A percentile compares a stretch with the other conserved stretches of the same genome.
Evolutionary conservation across 2,329 filamentous ascomycete species (phyloP).

Genomic region (Paracoccidioides brasiliensis): DNA sequence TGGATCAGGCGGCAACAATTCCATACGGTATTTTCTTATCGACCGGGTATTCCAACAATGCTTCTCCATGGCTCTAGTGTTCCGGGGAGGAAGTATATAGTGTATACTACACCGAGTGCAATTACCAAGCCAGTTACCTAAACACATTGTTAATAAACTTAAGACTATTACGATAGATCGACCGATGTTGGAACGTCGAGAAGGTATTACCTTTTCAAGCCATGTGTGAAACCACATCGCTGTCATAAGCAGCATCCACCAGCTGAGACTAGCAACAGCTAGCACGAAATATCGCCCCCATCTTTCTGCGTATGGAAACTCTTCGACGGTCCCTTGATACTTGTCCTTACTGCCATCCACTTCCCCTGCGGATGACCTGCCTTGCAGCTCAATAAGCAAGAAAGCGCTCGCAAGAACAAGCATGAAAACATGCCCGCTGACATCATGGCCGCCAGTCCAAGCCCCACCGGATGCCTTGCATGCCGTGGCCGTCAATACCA

Average conservation of each 20-base stretch:
- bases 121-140: slow-evolving; percentile 39
- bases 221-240: slow-evolving; percentile 98
- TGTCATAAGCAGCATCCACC: slow-evolving; percentile 98
- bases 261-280: slow-evolving; percentile 55
- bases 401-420: slow-evolving; percentile 74
- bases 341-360: slow-evolving; percentile 30
- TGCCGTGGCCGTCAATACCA: slow-evolving; percentile 57
- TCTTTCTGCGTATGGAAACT: slow-evolving; percentile 38
- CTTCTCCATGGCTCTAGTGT: slow-evolving; percentile 30
- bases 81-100: slow-evolving; percentile 40
- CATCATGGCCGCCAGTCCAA: slow-evolving; percentile 92
- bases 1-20: not conserved
- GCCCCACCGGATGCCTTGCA: slow-evolving; percentile 71
- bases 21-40: slow-evolving; percentile 14
- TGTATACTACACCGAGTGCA: slow-evolving; percentile 37
- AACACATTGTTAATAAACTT: slow-evolving; percentile 6
- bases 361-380: slow-evolving; percentile 53
- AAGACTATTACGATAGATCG: not conserved
- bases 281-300: slow-evolving; percentile 38
- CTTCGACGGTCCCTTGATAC: slow-evolving; percentile 23
- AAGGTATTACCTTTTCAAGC: slow-evolving; percentile 70
- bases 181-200: slow-evolving; percentile 13
- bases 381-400: slow-evolving; percentile 65
- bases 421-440: slow-evolving; percentile 89
- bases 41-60: slow-evolving; percentile 33